phyloP scores from a whole-genome alignment of 768 basidiomycete genomes.

The Lactarius tabidus region DNA sequence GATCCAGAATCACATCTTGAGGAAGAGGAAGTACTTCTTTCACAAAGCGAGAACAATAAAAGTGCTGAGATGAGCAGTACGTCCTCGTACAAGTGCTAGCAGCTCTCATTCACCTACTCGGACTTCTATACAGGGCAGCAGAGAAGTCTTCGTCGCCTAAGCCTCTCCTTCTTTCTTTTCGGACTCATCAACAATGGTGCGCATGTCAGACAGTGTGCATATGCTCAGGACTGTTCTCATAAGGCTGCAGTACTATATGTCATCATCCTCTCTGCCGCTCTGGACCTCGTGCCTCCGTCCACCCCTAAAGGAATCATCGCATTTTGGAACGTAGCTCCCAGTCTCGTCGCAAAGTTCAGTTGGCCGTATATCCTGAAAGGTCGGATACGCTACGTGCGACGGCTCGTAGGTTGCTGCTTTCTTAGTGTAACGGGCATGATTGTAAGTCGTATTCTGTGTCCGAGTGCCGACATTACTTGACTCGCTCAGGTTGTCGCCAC shows the following conservation, averaged over 20 bases:
- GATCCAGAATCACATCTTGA: constrained; percentile 1
- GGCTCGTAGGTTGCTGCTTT: constrained; percentile 70
- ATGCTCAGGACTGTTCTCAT: constrained; percentile 4
- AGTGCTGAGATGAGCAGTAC: constrained; percentile 1
- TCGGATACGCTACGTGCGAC: constrained; percentile 70
- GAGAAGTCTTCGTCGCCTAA: constrained; percentile 36
- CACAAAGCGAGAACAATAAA: constrained; percentile 1
- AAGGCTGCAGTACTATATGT: constrained; percentile 76
- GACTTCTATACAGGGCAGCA: constrained; percentile 11
- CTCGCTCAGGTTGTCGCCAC: constrained; percentile 23
- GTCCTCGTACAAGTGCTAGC: not conserved
- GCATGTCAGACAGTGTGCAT: constrained; percentile 9
- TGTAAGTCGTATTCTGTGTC: constrained; percentile 43
- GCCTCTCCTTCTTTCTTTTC: constrained; percentile 80
- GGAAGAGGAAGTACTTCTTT: constrained; percentile 3
- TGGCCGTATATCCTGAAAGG: constrained; percentile 93
- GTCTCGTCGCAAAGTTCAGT: constrained; percentile 79
- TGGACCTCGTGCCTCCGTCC: constrained; percentile 87
- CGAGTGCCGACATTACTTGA: not conserved
- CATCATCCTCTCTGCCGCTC: constrained; percentile 91
- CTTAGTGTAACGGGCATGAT: constrained; percentile 84
- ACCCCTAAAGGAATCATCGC: constrained; percentile 94
- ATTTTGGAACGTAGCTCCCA: constrained; percentile 92
- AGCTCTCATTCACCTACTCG: not conserved
- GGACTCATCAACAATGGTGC: constrained; percentile 90